Percentiles rank a stretch among this genome's conserved stretches.
Conservation (phyloP, 257 asterid genomes). For the Gentiana straminea region DNA sequence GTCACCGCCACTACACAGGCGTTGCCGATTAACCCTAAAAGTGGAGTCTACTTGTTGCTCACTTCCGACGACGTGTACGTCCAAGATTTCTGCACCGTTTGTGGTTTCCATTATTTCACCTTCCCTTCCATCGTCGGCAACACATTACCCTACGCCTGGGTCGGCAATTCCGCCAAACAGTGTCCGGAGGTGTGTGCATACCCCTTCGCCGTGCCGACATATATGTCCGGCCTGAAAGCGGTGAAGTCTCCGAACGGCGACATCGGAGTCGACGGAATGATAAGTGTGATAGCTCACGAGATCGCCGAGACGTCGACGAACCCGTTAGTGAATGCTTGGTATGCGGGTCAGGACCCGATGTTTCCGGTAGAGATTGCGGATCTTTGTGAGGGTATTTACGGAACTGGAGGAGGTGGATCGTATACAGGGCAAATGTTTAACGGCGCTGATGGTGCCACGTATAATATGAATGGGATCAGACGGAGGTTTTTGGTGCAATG, state of each 20-base stretch:
- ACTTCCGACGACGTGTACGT: conserved; percentile 70
- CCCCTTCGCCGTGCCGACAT: conserved; percentile 71
- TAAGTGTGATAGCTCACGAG: conserved; percentile 86
- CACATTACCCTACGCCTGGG: conserved; percentile 93
- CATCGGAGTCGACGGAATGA: conserved; percentile 81
- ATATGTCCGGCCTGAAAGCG: conserved; percentile 50
- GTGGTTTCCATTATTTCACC: conserved; percentile 83
- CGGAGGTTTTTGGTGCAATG: conserved; percentile 85
- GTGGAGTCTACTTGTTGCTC: conserved; percentile 63
- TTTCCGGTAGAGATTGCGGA: conserved; percentile 84
- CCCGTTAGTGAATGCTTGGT: conserved; percentile 84
- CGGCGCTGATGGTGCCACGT: conserved; percentile 73
- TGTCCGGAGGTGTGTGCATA: conserved; percentile 78
- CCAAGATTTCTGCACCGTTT: conserved; percentile 61
- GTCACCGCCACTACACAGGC: conserved; percentile 52
- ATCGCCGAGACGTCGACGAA: conserved; percentile 69
- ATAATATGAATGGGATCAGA: conserved; percentile 71
- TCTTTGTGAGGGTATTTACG: conserved; percentile 86
- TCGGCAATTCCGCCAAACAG: conserved; percentile 66
- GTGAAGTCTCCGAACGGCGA: conserved; percentile 67
- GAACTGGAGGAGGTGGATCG: conserved; percentile 82
- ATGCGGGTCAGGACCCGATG: conserved; percentile 76
- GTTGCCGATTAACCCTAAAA: conserved; percentile 56
- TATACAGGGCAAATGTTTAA: conserved; percentile 76
- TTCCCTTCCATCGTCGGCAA: conserved; percentile 87